A percentile compares a stretch with the other conserved stretches of the same genome.
phyloP scores from a whole-genome alignment of 345 rosid species.

The Angophora floribunda region DNA sequence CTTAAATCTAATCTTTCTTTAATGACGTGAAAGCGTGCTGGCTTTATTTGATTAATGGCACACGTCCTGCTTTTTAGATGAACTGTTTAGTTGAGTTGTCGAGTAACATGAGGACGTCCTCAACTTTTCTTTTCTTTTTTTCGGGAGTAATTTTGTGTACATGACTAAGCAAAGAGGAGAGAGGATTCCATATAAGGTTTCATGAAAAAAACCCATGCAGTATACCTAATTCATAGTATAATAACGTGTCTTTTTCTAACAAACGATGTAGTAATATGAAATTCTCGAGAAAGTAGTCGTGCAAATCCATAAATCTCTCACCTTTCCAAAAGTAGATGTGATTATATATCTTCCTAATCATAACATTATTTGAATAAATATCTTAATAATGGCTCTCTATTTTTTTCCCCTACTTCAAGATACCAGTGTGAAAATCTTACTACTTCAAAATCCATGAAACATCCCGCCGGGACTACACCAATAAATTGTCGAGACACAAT shows the following conservation, averaged over 20 bases:
- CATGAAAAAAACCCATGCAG: accelerated
- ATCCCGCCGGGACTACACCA: accelerated
- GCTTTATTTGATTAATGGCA: background rate
- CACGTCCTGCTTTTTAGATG: background rate
- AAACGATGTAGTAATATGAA: accelerated
- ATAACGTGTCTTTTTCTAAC: background rate
- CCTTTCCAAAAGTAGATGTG: background rate
- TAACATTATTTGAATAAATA: background rate
- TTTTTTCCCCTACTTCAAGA: background rate
- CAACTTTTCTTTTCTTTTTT: background rate
- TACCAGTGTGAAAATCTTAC: accelerated
- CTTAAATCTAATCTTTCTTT: background rate
- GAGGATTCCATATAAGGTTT: background rate
- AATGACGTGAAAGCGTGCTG: background rate
- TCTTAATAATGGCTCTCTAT: background rate
- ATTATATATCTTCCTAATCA: background rate
- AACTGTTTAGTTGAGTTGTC: accelerated
- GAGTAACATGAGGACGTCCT: background rate
- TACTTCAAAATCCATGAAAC: background rate
- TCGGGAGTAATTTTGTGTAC: too few relatives aligned
- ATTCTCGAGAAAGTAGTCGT: background rate
- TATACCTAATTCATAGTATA: background rate
- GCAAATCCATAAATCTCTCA: background rate
- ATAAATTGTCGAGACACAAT: accelerated
- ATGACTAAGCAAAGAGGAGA: accelerated